These are phyloP conservation scores for Pugionium dolabratum DNA, from an alignment of 345 rosid species.

Conservation along the genomic window DNA sequence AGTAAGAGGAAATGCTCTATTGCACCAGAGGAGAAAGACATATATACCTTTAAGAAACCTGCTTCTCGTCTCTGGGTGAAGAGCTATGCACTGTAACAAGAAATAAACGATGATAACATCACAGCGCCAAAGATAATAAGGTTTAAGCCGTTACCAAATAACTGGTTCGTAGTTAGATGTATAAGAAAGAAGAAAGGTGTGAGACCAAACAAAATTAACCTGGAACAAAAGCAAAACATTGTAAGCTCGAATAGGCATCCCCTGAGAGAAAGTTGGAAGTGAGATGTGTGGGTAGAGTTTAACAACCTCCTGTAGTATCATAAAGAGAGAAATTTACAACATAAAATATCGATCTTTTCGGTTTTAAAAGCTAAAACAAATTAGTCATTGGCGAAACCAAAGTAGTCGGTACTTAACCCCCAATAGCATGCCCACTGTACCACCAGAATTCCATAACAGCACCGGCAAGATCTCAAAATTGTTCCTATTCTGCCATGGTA, in stretches of 20 bases:
- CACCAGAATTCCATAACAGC: slow-evolving; percentile 49
- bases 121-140: background rate
- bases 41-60: slow-evolving; percentile 52
- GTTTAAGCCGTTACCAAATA: slow-evolving; percentile 6
- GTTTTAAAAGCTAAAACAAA: background rate
- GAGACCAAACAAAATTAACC: slow-evolving; percentile 40
- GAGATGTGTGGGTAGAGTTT: slow-evolving; percentile 28
- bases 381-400: slow-evolving; percentile 7
- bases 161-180: background rate
- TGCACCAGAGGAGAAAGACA: slow-evolving; percentile 16
- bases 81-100: slow-evolving; percentile 48
- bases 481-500: slow-evolving; percentile 39
- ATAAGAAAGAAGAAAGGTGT: background rate
- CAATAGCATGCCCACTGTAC: slow-evolving; percentile 37
- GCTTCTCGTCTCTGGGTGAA: slow-evolving; percentile 50
- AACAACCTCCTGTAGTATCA: slow-evolving; percentile 47
- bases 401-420: slow-evolving; percentile 37
- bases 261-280: slow-evolving; percentile 9
- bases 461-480: slow-evolving; percentile 40
- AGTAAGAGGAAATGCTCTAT: background rate
- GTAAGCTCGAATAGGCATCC: slow-evolving; percentile 34
- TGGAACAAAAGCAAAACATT: slow-evolving; percentile 53
- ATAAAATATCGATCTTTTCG: background rate
- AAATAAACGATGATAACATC: background rate
- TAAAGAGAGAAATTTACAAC: slow-evolving; percentile 14